A percentile compares a stretch with the other conserved stretches of the same genome.
Evolutionary conservation across 805 yeast species (phyloP).

Genomic region (Zygosaccharomyces bisporus): DNA sequence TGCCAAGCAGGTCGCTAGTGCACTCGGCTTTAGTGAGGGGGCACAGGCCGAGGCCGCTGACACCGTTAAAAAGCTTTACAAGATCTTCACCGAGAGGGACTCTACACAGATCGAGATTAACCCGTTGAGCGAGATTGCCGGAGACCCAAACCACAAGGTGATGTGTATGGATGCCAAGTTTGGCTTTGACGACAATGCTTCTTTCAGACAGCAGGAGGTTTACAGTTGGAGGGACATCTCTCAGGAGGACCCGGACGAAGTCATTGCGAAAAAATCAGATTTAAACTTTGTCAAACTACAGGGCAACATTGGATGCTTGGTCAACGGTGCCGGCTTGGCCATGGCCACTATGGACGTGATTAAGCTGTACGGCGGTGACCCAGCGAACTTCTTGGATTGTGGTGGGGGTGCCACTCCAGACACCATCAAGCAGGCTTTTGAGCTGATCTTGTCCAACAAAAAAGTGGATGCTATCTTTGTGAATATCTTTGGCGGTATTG

Average conservation of each 20-base stretch:
- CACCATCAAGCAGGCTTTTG: constrained; percentile 95
- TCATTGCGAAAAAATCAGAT: constrained; percentile 83
- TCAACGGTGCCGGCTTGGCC: constrained; percentile 99
- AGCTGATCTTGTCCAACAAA: constrained; percentile 82
- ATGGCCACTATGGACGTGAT: constrained; percentile 99
- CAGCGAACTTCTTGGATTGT: constrained; percentile 98
- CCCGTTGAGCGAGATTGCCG: constrained; percentile 91
- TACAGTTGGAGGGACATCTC: constrained; percentile 95
- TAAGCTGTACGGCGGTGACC: constrained; percentile 96
- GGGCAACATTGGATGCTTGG: constrained; percentile 98
- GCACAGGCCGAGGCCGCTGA: constrained; percentile 86
- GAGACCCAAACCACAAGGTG: constrained; percentile 52
- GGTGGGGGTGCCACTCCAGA: constrained; percentile 99
- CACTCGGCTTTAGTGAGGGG: constrained; percentile 72
- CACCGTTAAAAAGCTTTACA: constrained; percentile 79
- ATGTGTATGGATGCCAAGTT: constrained; percentile 99
- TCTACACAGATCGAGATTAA: constrained; percentile 98
- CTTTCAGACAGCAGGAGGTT: constrained; percentile 90
- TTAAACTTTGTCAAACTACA: constrained; percentile 95
- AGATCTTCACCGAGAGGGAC: constrained; percentile 85
- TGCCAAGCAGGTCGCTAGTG: constrained; percentile 73
- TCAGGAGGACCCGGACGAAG: constrained; percentile 98
- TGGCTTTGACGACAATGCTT: constrained; percentile 95
- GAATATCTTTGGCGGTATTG: constrained; percentile 99
- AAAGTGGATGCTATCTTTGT: constrained; percentile 93